Evolutionary conservation across 371 early-diverging fungal genomes (phyloP).

Genomic region (Thermomucor indicae-seudaticae): DNA sequence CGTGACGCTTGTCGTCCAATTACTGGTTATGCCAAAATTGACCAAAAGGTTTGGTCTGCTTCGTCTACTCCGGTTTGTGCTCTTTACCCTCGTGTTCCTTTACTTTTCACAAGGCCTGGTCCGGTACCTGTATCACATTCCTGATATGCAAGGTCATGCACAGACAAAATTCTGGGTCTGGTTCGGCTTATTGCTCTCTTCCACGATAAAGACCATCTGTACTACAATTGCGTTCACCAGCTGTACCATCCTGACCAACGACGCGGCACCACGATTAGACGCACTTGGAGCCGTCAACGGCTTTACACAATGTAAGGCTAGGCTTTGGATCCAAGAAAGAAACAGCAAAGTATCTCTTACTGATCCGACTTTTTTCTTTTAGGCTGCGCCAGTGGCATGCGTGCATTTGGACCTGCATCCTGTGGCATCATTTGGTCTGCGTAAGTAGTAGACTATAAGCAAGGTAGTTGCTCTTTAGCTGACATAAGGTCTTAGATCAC

Average conservation of each 20-base stretch:
- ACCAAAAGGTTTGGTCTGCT: constrained; percentile 44
- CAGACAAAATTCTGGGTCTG: constrained; percentile 43
- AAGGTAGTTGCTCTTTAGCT: neutral
- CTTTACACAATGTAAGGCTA: constrained; percentile 35
- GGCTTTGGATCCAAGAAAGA: neutral
- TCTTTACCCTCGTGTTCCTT: constrained; percentile 31
- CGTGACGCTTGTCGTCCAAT: constrained; percentile 50
- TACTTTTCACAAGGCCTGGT: constrained; percentile 37
- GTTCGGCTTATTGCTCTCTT: constrained; percentile 26
- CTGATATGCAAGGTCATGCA: constrained; percentile 19
- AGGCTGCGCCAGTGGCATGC: constrained; percentile 41
- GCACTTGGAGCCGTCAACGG: constrained; percentile 38
- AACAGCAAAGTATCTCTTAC: too few species aligned
- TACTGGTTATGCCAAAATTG: constrained; percentile 41
- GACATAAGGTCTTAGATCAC: constrained; percentile 14
- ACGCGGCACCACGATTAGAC: constrained; percentile 26
- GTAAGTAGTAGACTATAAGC: too few species aligned
- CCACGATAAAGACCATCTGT: constrained; percentile 32
- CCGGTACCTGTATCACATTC: constrained; percentile 26
- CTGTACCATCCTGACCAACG: constrained; percentile 30
- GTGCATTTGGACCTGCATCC: constrained; percentile 41
- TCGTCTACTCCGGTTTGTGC: constrained; percentile 44
- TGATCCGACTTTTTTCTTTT: neutral
- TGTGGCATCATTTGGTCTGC: constrained; percentile 40
- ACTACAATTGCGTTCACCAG: constrained; percentile 31